Evolutionary conservation across 1,139 yeast genomes (phyloP).

Genomic region (Trichomonascaceae sp.): DNA sequence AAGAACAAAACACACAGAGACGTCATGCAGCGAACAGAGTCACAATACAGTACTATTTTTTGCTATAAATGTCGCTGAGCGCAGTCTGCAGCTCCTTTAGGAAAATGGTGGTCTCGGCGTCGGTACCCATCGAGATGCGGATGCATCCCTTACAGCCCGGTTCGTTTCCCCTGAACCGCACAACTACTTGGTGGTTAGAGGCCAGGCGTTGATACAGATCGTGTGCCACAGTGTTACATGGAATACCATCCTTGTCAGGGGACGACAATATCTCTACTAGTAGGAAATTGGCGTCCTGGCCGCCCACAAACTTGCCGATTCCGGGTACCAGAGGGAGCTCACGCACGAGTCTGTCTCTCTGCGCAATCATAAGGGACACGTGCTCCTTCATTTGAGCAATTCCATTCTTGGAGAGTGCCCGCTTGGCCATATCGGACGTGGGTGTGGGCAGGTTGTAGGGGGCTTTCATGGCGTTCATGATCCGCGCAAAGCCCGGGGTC

Average conservation of each 20-base stretch:
- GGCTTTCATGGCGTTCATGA: slow-evolving; percentile 82
- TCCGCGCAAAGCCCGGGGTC: slow-evolving; percentile 41
- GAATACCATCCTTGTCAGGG: slow-evolving; percentile 32
- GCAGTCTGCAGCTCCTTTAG: slow-evolving; percentile 37
- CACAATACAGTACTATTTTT: too few species aligned
- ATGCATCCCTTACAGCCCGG: slow-evolving; percentile 79
- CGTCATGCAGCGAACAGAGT: too few species aligned
- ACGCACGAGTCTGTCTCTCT: slow-evolving; percentile 42
- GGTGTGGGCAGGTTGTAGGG: slow-evolving; percentile 87
- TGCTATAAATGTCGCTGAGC: slow-evolving; percentile 19
- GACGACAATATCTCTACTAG: slow-evolving; percentile 56
- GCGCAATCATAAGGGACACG: slow-evolving; percentile 37
- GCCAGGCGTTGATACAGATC: slow-evolving; percentile 60
- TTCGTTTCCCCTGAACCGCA: slow-evolving; percentile 83
- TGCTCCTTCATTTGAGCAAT: slow-evolving; percentile 44
- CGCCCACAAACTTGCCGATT: slow-evolving; percentile 71
- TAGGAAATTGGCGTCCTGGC: slow-evolving; percentile 76
- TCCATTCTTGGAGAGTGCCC: slow-evolving; percentile 55
- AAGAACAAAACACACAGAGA: too few species aligned
- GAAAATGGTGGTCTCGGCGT: slow-evolving; percentile 50
- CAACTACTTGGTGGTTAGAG: slow-evolving; percentile 58
- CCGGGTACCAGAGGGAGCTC: slow-evolving; percentile 42
- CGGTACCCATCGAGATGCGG: slow-evolving; percentile 78
- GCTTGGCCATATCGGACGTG: slow-evolving; percentile 60
- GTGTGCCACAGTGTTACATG: slow-evolving; percentile 59